phyloP scores from a whole-genome alignment of 805 yeast species.

The Debaryomyces castellii region DNA sequence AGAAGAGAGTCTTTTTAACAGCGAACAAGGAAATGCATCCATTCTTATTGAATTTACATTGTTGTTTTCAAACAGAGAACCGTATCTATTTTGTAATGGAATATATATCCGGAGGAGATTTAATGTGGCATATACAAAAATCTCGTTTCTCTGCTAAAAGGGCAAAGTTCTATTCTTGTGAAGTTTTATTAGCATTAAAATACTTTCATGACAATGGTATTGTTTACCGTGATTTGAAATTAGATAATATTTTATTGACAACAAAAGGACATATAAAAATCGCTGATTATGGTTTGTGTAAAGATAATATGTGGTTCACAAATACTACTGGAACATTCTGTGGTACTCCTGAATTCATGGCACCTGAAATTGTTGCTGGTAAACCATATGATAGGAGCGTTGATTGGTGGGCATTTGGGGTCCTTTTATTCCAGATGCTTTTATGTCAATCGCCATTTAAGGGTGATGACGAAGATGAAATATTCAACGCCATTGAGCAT shows the following conservation, averaged over 20 bases:
- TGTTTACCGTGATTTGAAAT: conserved; percentile 91
- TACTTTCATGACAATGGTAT: conserved; percentile 95
- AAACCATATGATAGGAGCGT: conserved; percentile 92
- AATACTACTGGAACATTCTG: conserved; percentile 91
- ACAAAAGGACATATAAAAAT: conserved; percentile 92
- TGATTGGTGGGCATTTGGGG: conserved; percentile 99
- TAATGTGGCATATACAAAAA: conserved; percentile 99
- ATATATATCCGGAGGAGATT: conserved; percentile 95
- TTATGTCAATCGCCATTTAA: conserved; percentile 95
- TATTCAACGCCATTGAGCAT: conserved; percentile 91
- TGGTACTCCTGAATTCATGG: conserved; percentile 99
- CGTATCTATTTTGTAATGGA: conserved; percentile 98
- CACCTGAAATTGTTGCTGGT: conserved; percentile 94
- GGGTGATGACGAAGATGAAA: conserved; percentile 96
- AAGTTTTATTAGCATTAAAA: conserved; percentile 85
- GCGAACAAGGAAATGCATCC: conserved; percentile 92
- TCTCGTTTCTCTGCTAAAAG: conserved; percentile 83
- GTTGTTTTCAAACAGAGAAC: conserved; percentile 97
- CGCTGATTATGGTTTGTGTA: conserved; percentile 97
- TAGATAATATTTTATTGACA: conserved; percentile 89
- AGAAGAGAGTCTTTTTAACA: conserved; percentile 82
- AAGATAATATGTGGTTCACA: conserved; percentile 85
- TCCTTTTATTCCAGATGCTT: conserved; percentile 91
- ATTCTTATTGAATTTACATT: conserved; percentile 82
- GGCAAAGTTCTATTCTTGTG: conserved; percentile 97